Percentiles rank a stretch among this genome's conserved stretches.
Evolutionary conservation across 78 protist species (phyloP).

Genomic region (slime mould (Dictyostelium discoideum)): dicty_2.7 NC_007088.5:5383501-5384000

Average conservation of each 20-base stretch:
- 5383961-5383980: neutral
- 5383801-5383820: neutral
- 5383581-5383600: neutral
- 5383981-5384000: neutral
- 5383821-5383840: neutral
- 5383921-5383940: neutral
- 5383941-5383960: neutral
- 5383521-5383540: slow-evolving; percentile 30
- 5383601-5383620: slow-evolving; percentile 26
- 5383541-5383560: slow-evolving; percentile 8
- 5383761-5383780: neutral
- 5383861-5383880: slow-evolving; percentile 8
- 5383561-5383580: neutral
- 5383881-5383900: neutral
- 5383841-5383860: neutral
- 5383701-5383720: neutral
- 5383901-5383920: neutral
- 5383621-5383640: slow-evolving; percentile 8
- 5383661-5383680: neutral
- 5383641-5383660: neutral
- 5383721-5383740: neutral
- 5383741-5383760: neutral
- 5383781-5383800: slow-evolving; percentile 11
- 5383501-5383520: neutral
- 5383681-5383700: neutral